These are phyloP conservation scores for Hanseniaspora guilliermondii DNA, from an alignment of 805 yeast species.

Conservation along the genomic window DNA sequence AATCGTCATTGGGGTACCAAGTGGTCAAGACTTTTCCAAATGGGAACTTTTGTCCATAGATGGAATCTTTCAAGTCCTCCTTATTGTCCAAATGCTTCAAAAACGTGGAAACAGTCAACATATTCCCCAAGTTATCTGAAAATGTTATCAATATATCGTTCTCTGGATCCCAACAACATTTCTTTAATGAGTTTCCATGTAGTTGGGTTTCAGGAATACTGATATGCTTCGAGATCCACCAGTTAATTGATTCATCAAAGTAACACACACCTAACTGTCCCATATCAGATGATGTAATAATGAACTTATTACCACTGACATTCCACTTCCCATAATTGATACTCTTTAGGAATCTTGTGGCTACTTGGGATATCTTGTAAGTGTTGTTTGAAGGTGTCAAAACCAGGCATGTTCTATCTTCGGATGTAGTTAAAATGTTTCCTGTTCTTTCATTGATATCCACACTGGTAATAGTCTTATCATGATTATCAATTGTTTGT, in stretches of 20 bases:
- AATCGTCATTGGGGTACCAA: slow-evolving; percentile 79
- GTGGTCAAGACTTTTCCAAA: slow-evolving; percentile 56
- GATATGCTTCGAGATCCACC: slow-evolving; percentile 99
- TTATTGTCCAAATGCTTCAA: slow-evolving; percentile 78
- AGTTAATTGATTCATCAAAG: slow-evolving; percentile 88
- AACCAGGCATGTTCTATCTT: slow-evolving; percentile 93
- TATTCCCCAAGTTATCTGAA: slow-evolving; percentile 90
- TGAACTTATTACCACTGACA: slow-evolving; percentile 87
- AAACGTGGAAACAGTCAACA: slow-evolving; percentile 77
- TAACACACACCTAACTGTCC: slow-evolving; percentile 82
- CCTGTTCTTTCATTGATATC: slow-evolving; percentile 74
- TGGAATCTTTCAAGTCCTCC: slow-evolving; percentile 37
- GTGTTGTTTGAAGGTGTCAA: slow-evolving; percentile 68
- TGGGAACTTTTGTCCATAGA: slow-evolving; percentile 87
- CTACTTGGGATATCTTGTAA: slow-evolving; percentile 80
- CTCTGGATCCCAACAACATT: slow-evolving; percentile 28
- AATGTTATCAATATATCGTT: slow-evolving; percentile 77
- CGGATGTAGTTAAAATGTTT: slow-evolving; percentile 89
- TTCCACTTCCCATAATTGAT: slow-evolving; percentile 94
- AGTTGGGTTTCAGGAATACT: slow-evolving; percentile 82
- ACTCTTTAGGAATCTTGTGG: slow-evolving; percentile 85
- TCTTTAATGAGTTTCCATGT: slow-evolving; percentile 75
- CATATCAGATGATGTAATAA: slow-evolving; percentile 92
- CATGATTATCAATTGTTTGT: slow-evolving; percentile 68
- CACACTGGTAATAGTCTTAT: slow-evolving; percentile 85